Conservation (phyloP, 2,329 filamentous ascomycete species). For the Pezicula rhizophila region DNA sequence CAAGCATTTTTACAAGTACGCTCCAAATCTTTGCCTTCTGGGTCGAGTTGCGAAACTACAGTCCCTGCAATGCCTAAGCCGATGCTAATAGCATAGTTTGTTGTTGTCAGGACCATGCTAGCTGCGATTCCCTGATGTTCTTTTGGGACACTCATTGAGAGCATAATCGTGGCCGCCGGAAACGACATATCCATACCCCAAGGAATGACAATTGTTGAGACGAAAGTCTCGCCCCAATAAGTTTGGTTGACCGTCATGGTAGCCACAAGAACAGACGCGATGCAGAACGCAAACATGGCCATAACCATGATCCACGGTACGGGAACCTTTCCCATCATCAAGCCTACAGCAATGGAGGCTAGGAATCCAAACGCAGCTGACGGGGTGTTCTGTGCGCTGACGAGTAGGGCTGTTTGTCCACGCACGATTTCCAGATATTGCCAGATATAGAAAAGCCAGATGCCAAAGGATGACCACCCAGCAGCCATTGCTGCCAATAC, state of each 20-base stretch:
- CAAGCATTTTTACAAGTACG: background rate
- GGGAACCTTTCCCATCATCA: constrained; percentile 25
- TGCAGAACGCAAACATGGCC: constrained; percentile 30
- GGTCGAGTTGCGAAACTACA: background rate
- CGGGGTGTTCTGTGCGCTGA: constrained; percentile 23
- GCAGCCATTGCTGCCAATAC: constrained; percentile 26
- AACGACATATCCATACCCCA: constrained; percentile 44
- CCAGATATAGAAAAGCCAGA: constrained; percentile 24
- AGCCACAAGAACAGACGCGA: constrained; percentile 34
- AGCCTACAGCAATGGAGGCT: constrained; percentile 28
- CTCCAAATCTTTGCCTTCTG: background rate
- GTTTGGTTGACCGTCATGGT: constrained; percentile 46
- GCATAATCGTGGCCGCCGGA: background rate
- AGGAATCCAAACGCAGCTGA: constrained; percentile 23
- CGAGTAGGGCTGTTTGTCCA: constrained; percentile 23
- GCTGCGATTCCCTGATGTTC: background rate
- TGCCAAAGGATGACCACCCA: constrained; percentile 23
- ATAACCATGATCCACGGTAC: constrained; percentile 30
- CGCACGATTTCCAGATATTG: constrained; percentile 20
- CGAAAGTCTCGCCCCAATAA: constrained; percentile 60
- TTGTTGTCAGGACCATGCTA: background rate
- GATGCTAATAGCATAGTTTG: background rate
- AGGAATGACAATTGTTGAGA: constrained; percentile 49
- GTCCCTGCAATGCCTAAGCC: background rate
- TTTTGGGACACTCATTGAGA: background rate